These are phyloP conservation scores for Neostapfia colusana DNA, from an alignment of 176 grass and related monocot species.

Conservation along the genomic window DNA sequence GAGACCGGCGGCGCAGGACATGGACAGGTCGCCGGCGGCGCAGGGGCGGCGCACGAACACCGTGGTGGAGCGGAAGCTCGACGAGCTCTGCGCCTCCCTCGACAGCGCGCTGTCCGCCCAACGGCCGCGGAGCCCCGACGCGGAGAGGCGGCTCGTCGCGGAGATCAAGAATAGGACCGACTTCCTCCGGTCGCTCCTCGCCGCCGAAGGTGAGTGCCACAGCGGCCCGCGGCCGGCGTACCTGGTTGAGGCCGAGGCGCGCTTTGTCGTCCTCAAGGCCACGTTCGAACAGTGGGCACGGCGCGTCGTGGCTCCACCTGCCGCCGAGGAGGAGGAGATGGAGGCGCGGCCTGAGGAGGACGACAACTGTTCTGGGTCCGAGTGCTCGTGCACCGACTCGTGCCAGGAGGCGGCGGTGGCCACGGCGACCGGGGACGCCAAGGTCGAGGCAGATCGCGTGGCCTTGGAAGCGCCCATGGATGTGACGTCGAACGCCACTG, in stretches of 20 bases:
- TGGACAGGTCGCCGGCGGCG: slow-evolving; percentile 16
- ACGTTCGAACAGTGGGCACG: slow-evolving; percentile 28
- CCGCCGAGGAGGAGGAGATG: background rate
- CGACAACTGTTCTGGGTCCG: background rate
- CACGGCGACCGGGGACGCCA: background rate
- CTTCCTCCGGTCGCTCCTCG: slow-evolving; percentile 45
- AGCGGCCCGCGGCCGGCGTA: background rate
- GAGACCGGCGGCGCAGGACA: background rate
- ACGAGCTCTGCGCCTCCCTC: slow-evolving; percentile 24
- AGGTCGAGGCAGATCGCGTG: background rate
- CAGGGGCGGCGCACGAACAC: background rate
- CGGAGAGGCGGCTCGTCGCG: background rate
- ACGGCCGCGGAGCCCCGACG: background rate
- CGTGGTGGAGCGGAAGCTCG: slow-evolving; percentile 32
- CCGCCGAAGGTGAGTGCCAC: slow-evolving; percentile 33
- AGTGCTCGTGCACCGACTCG: slow-evolving; percentile 49
- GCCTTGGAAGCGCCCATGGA: slow-evolving; percentile 1
- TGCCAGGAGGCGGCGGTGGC: slow-evolving; percentile 17
- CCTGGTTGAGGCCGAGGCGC: slow-evolving; percentile 24
- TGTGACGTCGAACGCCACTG: background rate
- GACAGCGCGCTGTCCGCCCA: background rate
- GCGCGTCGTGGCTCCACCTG: background rate
- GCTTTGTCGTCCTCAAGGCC: slow-evolving; percentile 34
- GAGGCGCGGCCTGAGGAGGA: background rate
- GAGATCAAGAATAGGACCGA: slow-evolving; percentile 9